A percentile compares a stretch with the other conserved stretches of the same genome.
phyloP scores from a whole-genome alignment of 805 yeast genomes.

The Tetrapisispora pingtungensis region DNA sequence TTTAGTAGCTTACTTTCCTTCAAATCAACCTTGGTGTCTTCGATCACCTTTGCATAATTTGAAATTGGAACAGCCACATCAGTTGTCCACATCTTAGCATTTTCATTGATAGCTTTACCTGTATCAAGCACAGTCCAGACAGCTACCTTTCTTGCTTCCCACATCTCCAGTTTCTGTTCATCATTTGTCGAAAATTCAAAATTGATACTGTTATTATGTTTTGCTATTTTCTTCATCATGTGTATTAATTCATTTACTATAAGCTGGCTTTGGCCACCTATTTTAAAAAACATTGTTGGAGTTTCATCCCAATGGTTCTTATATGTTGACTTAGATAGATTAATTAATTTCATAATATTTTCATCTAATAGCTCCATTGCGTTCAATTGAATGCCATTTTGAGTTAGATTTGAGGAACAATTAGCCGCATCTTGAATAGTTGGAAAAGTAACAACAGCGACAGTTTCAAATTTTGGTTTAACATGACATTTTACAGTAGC shows the following conservation, averaged over 20 bases:
- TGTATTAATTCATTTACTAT: constrained; percentile 36
- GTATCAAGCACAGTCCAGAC: constrained; percentile 59
- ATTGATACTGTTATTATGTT: constrained; percentile 43
- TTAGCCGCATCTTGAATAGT: constrained; percentile 60
- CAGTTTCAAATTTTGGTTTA: constrained; percentile 53
- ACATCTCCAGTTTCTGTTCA: constrained; percentile 55
- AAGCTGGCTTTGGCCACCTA: constrained; percentile 41
- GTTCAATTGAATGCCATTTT: constrained; percentile 54
- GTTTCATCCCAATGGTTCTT: constrained; percentile 44
- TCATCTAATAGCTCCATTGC: constrained; percentile 71
- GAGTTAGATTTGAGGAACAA: constrained; percentile 52
- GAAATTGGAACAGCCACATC: constrained; percentile 81
- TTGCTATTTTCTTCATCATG: constrained; percentile 42
- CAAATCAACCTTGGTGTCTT: constrained; percentile 51
- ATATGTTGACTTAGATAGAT: constrained; percentile 42
- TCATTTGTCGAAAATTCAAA: constrained; percentile 55
- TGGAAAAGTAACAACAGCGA: constrained; percentile 61
- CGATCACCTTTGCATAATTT: constrained; percentile 49
- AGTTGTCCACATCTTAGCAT: constrained; percentile 57
- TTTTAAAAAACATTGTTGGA: constrained; percentile 56
- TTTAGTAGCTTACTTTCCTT: constrained; percentile 41
- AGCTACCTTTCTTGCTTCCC: constrained; percentile 68
- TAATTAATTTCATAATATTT: constrained; percentile 59
- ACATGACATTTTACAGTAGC: constrained; percentile 63
- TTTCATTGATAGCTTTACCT: constrained; percentile 41